A percentile compares a stretch with the other conserved stretches of the same genome.
Conservation (phyloP, 371 early-diverging fungal genomes). For the Apophysomyces ossiformis region DNA sequence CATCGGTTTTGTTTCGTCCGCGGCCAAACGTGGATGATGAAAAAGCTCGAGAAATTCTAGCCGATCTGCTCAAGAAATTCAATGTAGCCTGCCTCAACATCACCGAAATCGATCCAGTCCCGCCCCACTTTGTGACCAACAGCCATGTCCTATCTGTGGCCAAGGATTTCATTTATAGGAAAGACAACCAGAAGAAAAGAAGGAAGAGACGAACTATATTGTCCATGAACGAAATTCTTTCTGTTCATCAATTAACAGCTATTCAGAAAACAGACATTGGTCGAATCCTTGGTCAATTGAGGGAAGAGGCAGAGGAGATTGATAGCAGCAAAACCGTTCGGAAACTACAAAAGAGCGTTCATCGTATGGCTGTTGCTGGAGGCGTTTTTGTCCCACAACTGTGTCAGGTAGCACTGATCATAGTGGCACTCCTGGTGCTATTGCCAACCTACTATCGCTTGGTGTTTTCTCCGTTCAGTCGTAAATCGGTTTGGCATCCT, state of each 20-base stretch:
- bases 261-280: conserved; percentile 12
- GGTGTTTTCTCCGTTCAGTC: neutral
- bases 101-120: conserved; percentile 15
- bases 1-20: neutral
- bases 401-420: conserved; percentile 1
- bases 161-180: neutral
- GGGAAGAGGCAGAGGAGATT: neutral
- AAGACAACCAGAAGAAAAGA: too few species aligned
- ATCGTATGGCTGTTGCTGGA: neutral
- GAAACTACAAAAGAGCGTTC: neutral
- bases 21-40: neutral
- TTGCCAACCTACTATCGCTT: neutral
- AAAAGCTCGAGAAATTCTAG: neutral
- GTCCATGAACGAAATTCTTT: neutral
- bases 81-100: conserved; percentile 8
- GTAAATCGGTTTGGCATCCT: neutral
- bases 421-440: neutral
- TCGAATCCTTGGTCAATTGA: conserved; percentile 3
- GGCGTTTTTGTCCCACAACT: neutral
- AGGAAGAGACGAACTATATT: neutral
- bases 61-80: neutral
- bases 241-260: conserved; percentile 14
- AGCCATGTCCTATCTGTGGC: too few species aligned
- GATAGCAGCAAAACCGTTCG: neutral
- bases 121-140: neutral